Evolutionary conservation across 2,329 filamentous ascomycete genomes (phyloP), one percentile per base, ranked within the genome.

Genomic region (Beauveria sp.): DNA sequence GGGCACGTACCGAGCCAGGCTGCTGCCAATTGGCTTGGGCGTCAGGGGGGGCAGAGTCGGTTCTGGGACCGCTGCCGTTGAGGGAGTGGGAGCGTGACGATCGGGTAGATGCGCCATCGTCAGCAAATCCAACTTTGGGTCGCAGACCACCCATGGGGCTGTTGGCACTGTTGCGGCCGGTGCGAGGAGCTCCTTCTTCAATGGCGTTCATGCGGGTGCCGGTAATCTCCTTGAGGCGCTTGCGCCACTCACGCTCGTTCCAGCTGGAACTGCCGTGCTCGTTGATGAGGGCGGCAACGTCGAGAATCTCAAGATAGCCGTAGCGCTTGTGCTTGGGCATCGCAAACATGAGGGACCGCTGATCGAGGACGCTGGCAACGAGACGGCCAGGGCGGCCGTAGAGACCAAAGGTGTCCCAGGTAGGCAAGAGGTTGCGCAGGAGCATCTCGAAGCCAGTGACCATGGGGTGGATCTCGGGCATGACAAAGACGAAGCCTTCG

Each of bases 401-500:
- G 1, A 99, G 79, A 45, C 83, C 86, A 73, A 97, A 99, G 0
- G 91, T 91, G 72, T 99, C 95, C 79, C 91, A 99, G 0, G 92
- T 90, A 0, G 95, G 95, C 72, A 99, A 96, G 14, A 99, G 79
- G 77, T 90, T 97, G 51, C 91, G 86, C 40, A 99, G 80, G 81
- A 99, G 88, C 81, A 96, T 97, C 73, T 98, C 95, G 67, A 98
- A 96, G 0, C 95, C 95, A 60, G 86, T 90, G 14, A 99, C 89
- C 20, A 91, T 93, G n/a, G 93, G 88, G 69, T 91, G 91, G 1
- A 89, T 85, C 73, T 99, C 95, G 4, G 95, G 95, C 93, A 99
- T 97, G 67, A 98, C 87, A 70, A 99, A 99, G 5, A 99, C 91
- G 68, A 97, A 97, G 0, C 95, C 95, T 72, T 99, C 95, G 0